Conservation (phyloP, 306 rosid species). For the Sicyos baderoa region DNA sequence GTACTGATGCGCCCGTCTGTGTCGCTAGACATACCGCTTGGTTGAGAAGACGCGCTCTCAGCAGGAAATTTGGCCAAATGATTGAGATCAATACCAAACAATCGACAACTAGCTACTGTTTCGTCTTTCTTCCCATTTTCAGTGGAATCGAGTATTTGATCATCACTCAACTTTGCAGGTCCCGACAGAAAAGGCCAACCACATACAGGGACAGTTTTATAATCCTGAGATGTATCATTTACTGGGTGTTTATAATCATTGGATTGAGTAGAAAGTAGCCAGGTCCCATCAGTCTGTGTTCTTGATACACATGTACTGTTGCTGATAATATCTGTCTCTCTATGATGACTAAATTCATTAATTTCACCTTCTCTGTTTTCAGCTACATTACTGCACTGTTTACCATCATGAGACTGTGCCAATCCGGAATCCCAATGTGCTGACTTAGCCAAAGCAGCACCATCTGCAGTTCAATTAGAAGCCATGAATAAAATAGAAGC, state of each 20-base stretch:
- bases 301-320: conserved; percentile 36
- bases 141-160: conserved; percentile 33
- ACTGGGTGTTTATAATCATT: conserved; percentile 35
- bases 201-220: too few relatives aligned
- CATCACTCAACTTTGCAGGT: conserved; percentile 37
- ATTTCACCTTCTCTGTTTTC: conserved; percentile 51
- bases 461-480: conserved; percentile 26
- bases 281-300: conserved; percentile 48
- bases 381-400: conserved; percentile 30
- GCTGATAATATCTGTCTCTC: conserved; percentile 40
- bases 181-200: conserved; percentile 32
- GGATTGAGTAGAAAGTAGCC: conserved; percentile 53
- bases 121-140: conserved; percentile 59
- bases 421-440: conserved; percentile 50
- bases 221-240: too few relatives aligned
- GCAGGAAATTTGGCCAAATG: conserved; percentile 29
- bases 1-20: conserved; percentile 40
- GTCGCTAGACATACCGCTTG: conserved; percentile 23
- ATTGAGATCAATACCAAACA: conserved; percentile 67
- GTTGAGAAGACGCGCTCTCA: conserved; percentile 36
- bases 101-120: conserved; percentile 41
- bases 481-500: not conserved
- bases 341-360: conserved; percentile 36
- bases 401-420: conserved; percentile 33
- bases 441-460: conserved; percentile 41